phyloP scores from a whole-genome alignment of 1,139 yeast species.

The Nematodospora anomalae region DNA sequence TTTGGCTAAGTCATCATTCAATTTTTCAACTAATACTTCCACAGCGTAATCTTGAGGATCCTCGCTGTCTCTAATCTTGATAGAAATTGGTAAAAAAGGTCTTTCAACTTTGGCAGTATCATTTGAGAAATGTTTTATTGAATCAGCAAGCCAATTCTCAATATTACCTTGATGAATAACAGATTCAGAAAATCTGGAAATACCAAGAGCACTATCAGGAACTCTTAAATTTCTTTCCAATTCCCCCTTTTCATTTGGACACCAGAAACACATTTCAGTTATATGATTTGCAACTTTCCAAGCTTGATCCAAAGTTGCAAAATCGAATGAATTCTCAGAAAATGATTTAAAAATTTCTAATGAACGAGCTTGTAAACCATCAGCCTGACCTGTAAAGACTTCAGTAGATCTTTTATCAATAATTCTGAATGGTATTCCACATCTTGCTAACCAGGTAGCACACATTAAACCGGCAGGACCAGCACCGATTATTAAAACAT shows the following conservation, averaged over 20 bases:
- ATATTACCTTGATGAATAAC: constrained; percentile 35
- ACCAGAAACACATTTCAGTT: constrained; percentile 27
- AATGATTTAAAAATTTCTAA: constrained; percentile 29
- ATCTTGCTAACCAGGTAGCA: constrained; percentile 29
- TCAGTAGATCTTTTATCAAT: constrained; percentile 31
- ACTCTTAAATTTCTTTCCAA: constrained; percentile 23
- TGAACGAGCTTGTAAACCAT: constrained; percentile 30
- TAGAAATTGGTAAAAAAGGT: constrained; percentile 23
- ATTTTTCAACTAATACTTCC: constrained; percentile 19
- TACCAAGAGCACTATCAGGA: constrained; percentile 29
- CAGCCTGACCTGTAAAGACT: constrained; percentile 36
- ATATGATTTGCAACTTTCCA: constrained; percentile 29
- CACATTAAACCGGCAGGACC: constrained; percentile 38
- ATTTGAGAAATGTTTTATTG: constrained; percentile 25
- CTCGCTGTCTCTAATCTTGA: constrained; percentile 19
- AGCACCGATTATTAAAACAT: constrained; percentile 37
- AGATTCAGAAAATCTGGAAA: constrained; percentile 30
- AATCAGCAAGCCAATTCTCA: constrained; percentile 27
- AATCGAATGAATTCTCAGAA: constrained; percentile 22
- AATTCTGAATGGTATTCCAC: constrained; percentile 29
- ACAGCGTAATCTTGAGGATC: constrained; percentile 29
- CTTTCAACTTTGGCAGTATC: constrained; percentile 25
- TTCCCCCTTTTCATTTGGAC: constrained; percentile 20
- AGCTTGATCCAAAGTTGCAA: constrained; percentile 26
- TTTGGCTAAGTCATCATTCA: constrained; percentile 14